phyloP scores from a whole-genome alignment of 2,329 filamentous ascomycete species.

The Colletotrichum sansevieriae region DNA sequence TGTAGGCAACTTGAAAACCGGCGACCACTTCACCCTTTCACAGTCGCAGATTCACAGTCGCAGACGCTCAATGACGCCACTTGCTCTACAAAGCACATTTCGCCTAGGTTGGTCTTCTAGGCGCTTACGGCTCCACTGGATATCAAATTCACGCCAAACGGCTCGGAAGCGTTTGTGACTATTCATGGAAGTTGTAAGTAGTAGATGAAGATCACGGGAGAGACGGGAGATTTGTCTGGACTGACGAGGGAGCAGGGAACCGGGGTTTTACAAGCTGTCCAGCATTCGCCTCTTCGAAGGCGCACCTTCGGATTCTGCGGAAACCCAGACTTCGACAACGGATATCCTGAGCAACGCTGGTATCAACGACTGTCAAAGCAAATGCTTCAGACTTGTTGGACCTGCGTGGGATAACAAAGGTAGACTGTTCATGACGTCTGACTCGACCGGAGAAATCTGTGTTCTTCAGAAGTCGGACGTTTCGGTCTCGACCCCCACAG shows the following conservation, averaged over 20 bases:
- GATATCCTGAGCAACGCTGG: conserved; percentile 69
- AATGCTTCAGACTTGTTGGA: conserved; percentile 67
- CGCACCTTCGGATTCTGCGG: conserved; percentile 52
- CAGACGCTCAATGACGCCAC: conserved; percentile 55
- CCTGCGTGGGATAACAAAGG: neutral
- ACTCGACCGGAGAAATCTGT: neutral
- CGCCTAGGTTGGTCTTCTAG: conserved; percentile 68
- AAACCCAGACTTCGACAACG: conserved; percentile 60
- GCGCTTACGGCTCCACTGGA: conserved; percentile 76
- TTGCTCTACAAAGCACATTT: conserved; percentile 56
- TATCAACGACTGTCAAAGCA: conserved; percentile 58
- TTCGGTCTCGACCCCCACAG: neutral
- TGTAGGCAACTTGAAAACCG: conserved; percentile 55
- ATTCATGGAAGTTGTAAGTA: conserved; percentile 74
- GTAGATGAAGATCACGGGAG: neutral
- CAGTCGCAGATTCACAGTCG: conserved; percentile 47
- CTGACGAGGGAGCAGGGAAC: conserved; percentile 51
- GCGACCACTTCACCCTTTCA: conserved; percentile 61
- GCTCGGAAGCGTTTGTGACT: conserved; percentile 69
- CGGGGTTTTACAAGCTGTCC: conserved; percentile 60
- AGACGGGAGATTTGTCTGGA: neutral
- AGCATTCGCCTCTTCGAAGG: conserved; percentile 57
- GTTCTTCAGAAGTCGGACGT: neutral
- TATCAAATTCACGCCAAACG: conserved; percentile 69
- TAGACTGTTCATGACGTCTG: neutral